Percentiles rank a stretch among this genome's conserved stretches.
phyloP scores from a whole-genome alignment of 2,329 filamentous ascomycete species.

The Sporothrix luriei region DNA sequence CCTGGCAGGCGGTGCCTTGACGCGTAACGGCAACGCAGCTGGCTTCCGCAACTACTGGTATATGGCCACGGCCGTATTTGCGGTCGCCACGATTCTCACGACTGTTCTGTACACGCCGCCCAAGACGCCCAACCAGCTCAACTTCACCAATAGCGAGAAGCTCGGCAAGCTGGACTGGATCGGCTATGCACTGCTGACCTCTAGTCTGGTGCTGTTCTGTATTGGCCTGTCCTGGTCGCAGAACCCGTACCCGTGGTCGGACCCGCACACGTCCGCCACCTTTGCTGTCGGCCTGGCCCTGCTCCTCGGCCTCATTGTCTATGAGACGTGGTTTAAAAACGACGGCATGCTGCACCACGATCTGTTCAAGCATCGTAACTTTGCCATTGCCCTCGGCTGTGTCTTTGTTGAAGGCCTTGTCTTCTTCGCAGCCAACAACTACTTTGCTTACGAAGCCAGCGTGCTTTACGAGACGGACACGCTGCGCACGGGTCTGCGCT shows the following conservation, averaged over 20 bases:
- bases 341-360: slow-evolving; percentile 49
- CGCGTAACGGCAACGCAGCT: slow-evolving; percentile 39
- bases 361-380: slow-evolving; percentile 46
- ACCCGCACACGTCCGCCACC: slow-evolving; percentile 44
- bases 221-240: slow-evolving; percentile 46
- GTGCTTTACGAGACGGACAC: slow-evolving; percentile 44
- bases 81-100: slow-evolving; percentile 40
- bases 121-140: slow-evolving; percentile 38
- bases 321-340: slow-evolving; percentile 44
- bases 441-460: slow-evolving; percentile 47
- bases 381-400: slow-evolving; percentile 43
- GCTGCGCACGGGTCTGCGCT: slow-evolving; percentile 43
- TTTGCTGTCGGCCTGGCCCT: slow-evolving; percentile 44
- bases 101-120: slow-evolving; percentile 44
- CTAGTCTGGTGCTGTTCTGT: slow-evolving; percentile 46
- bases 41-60: slow-evolving; percentile 47
- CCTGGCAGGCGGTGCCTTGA: slow-evolving; percentile 44
- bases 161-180: slow-evolving; percentile 46
- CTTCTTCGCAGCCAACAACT: slow-evolving; percentile 49
- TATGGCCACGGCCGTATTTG: slow-evolving; percentile 41
- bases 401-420: slow-evolving; percentile 46
- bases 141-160: slow-evolving; percentile 42
- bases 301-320: slow-evolving; percentile 40
- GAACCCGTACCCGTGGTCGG: slow-evolving; percentile 47
- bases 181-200: slow-evolving; percentile 44